Base-by-base conservation (phyloP, 73 alveolate genomes). In the Paramecium pentaurelia region DNA sequence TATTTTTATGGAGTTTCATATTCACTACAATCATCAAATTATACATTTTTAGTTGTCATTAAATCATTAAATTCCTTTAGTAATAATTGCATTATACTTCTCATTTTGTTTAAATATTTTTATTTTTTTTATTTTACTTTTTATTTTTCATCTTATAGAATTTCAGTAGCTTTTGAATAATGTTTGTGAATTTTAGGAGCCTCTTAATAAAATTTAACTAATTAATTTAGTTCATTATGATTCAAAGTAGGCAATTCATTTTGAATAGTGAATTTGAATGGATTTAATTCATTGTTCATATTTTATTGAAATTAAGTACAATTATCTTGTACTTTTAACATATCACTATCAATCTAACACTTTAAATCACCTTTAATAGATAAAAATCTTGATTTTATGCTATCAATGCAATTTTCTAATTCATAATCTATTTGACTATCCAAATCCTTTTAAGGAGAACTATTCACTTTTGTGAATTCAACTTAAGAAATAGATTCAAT, bases 1-100 rank as follows among this genome's bases (percentile, higher is more conserved):
- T 75, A 75, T 75, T 75, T 75, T 75, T 75, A n/a, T 1, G 88
- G 88, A 22, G 88, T 75, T 34, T 75, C 88, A 37, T 38, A 37
- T 4, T 75, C 88, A 37, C 37, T 75, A 9, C 51, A 40, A 64
- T 75, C 88, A 75, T 75, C 88, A 75, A 30, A 7, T 20, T 75
- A 8, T 11, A 75, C 58, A 42, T 75, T 75, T 20, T 75, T 75
- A 2, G 88, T 12, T 30, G 88, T 75, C 88, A 75, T 75, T 38
- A 75, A 42, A 3, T 75, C 88, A 75, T 75, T 75, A 42, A 75
- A 75, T 27, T 75, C 88, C 40, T 38, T 75, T 2, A 75, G 88
- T 27, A 75, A 42, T 75, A 75, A 4, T 38, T 36, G 20, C 70
- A 75, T 75, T 36, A 75, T 42, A 75, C 25, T 75, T 22, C 16